These are phyloP conservation scores for Macrolepiota dolichaula DNA, from an alignment of 768 basidiomycete genomes.

Conservation along the genomic window DNA sequence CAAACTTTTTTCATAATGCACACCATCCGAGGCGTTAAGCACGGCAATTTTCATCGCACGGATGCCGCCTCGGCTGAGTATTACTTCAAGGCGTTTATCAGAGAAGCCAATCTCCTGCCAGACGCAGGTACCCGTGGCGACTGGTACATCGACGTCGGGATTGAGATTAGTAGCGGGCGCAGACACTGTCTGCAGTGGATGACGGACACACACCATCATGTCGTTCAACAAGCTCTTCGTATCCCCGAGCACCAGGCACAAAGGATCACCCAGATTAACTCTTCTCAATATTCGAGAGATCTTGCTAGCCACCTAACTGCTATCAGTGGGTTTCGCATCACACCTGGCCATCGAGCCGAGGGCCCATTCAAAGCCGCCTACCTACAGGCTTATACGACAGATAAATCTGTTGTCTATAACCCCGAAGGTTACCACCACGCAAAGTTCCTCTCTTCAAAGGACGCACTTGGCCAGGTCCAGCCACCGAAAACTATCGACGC, in stretches of 20 bases:
- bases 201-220: neutral
- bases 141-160: conserved; percentile 22
- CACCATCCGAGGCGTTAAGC: conserved; percentile 13
- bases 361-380: conserved; percentile 12
- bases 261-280: neutral
- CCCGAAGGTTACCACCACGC: conserved; percentile 10
- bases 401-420: conserved; percentile 16
- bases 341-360: conserved; percentile 4
- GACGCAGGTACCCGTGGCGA: neutral
- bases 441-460: neutral
- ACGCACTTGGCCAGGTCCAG: neutral
- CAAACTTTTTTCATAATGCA: conserved; percentile 8
- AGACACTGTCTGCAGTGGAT: conserved; percentile 16
- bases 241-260: conserved; percentile 2
- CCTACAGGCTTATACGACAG: conserved; percentile 17
- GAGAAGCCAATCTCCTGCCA: neutral
- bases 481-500: neutral
- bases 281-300: conserved; percentile 15
- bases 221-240: neutral
- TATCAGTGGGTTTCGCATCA: conserved; percentile 14
- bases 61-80: neutral
- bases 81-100: neutral
- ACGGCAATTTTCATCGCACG: neutral
- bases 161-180: conserved; percentile 15
- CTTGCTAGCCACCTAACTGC: conserved; percentile 14